A percentile compares a stretch with the other conserved stretches of the same genome.
Conservation (phyloP, 257 asterid genomes). For the Solanum lignicaule region DNA sequence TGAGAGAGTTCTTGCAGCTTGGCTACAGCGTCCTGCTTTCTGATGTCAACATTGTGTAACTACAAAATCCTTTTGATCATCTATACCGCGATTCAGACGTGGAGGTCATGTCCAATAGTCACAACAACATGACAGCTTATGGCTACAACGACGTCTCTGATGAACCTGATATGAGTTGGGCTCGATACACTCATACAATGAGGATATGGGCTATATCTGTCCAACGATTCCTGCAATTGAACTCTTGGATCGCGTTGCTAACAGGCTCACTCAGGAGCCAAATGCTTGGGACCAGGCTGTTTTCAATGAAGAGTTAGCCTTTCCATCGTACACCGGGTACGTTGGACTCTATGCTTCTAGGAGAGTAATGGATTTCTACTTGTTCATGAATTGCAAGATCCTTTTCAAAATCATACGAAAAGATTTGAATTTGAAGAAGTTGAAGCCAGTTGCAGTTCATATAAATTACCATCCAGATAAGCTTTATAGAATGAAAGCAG, state of each 20-base stretch:
- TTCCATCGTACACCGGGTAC: slow-evolving; percentile 11
- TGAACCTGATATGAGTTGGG: slow-evolving; percentile 13
- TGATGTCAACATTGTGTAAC: slow-evolving; percentile 12
- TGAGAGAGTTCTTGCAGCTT: slow-evolving; percentile 11
- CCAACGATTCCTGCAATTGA: slow-evolving; percentile 10
- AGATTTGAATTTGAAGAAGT: slow-evolving; percentile 1
- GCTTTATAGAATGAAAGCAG: slow-evolving; percentile 10
- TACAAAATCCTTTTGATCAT: slow-evolving; percentile 16
- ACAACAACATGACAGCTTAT: slow-evolving; percentile 7
- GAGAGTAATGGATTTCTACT: slow-evolving; percentile 9
- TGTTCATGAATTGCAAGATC: slow-evolving; percentile 16
- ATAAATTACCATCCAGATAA: slow-evolving; percentile 10
- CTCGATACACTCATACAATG: slow-evolving; percentile 13
- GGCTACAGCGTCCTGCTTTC: slow-evolving; percentile 12
- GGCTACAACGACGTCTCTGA: slow-evolving; percentile 12
- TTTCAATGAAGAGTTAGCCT: slow-evolving; percentile 11
- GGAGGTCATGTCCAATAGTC: slow-evolving; percentile 11
- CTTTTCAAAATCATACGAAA: slow-evolving; percentile 7
- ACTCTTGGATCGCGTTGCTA: slow-evolving; percentile 14
- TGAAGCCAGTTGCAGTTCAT: slow-evolving; percentile 12
- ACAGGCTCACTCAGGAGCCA: slow-evolving; percentile 4
- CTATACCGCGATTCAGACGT: slow-evolving; percentile 12
- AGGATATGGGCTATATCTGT: slow-evolving; percentile 15
- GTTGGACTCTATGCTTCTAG: slow-evolving; percentile 8
- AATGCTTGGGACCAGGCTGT: slow-evolving; percentile 3